Evolutionary conservation across 2,329 filamentous ascomycete genomes (phyloP), one percentile per base, ranked within the genome.

Genomic region (Bimuria novae-zelandiae): DNA sequence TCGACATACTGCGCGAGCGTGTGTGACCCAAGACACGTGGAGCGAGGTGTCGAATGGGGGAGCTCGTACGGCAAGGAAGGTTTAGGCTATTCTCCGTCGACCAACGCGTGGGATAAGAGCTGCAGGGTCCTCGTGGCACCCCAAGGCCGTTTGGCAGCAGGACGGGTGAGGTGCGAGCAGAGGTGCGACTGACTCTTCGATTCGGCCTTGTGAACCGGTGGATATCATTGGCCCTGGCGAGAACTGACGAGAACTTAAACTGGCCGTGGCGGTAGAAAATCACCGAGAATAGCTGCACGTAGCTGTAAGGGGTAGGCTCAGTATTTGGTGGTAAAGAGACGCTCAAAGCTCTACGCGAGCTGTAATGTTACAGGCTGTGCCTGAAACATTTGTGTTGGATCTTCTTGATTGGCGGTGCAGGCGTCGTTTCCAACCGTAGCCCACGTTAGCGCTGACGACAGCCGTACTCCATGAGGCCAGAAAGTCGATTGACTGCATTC

Each of bases 401-500:
- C n/a, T 6, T 10, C 17, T 4, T 40, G 23, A 48, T 48, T 30
- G 45, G 45, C 25, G 45, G 35, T n/a, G 21, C 4, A 30, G 23
- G 7, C 12, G 19, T 30, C 23, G 3, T 12, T 32, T 32, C 19
- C 7, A 12, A 41, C 30, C 7, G 25, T 27, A 40, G 25, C 32
- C 36, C 16, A 16, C 33, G 33, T 22, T 40, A 48, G 45, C 36
- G 45, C 45, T 48, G 45, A 48, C 45, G 45, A 48, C 33, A 48
- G 45, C 45, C 23, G 32, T 25, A 19, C 17, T 16, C 7, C 35
- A 17, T 10, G 33, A 23, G 23, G 35, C 27, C 45, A 48, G 33
- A 11, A 30, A n/a, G 45, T 21, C 25, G 32, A 21, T 29, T 21
- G 45, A 22, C n/a, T 30, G 19, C 33, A 11, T 3, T 39, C 32